Evolutionary conservation across 495 filamentous ascomycete genomes (phyloP).

Genomic region (Apiosordaria backusii): DNA sequence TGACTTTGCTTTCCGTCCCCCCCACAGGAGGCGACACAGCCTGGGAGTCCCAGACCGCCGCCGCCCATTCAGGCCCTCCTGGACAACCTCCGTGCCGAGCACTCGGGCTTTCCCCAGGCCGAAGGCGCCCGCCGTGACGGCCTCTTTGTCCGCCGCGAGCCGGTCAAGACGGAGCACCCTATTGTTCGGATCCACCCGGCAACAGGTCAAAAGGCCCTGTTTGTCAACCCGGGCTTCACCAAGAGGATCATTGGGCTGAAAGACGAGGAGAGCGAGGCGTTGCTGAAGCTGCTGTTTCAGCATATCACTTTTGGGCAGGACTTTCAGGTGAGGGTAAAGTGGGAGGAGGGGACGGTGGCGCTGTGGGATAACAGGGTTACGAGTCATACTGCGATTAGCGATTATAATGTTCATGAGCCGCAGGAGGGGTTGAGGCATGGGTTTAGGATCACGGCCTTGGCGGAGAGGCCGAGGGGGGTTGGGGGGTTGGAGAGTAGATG

Average conservation of each 20-base stretch:
- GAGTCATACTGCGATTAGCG: slow-evolving; percentile 52
- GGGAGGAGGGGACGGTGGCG: slow-evolving; percentile 66
- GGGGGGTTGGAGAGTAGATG: slow-evolving; percentile 41
- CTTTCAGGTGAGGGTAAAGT: slow-evolving; percentile 66
- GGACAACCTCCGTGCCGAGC: slow-evolving; percentile 65
- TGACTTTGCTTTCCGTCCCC: slow-evolving; percentile 67
- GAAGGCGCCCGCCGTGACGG: slow-evolving; percentile 58
- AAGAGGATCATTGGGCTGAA: slow-evolving; percentile 71
- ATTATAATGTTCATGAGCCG: slow-evolving; percentile 47
- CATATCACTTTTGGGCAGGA: slow-evolving; percentile 53
- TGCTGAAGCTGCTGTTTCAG: slow-evolving; percentile 63
- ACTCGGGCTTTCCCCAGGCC: slow-evolving; percentile 70
- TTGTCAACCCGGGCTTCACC: slow-evolving; percentile 77
- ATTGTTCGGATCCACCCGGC: slow-evolving; percentile 71
- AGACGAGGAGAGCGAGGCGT: slow-evolving; percentile 63
- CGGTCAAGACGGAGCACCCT: slow-evolving; percentile 64
- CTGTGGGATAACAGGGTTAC: slow-evolving; percentile 74
- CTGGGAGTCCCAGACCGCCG: slow-evolving; percentile 70
- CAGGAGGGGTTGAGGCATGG: slow-evolving; percentile 47
- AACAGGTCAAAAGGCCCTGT: slow-evolving; percentile 76
- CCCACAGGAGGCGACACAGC: slow-evolving; percentile 73
- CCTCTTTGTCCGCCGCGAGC: slow-evolving; percentile 62
- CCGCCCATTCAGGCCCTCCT: slow-evolving; percentile 68
- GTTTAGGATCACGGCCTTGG: slow-evolving; percentile 46
- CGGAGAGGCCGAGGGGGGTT: slow-evolving; percentile 43